Conservation (phyloP, 192 early-diverging fungal species). For the Piromyces sp. region DNA sequence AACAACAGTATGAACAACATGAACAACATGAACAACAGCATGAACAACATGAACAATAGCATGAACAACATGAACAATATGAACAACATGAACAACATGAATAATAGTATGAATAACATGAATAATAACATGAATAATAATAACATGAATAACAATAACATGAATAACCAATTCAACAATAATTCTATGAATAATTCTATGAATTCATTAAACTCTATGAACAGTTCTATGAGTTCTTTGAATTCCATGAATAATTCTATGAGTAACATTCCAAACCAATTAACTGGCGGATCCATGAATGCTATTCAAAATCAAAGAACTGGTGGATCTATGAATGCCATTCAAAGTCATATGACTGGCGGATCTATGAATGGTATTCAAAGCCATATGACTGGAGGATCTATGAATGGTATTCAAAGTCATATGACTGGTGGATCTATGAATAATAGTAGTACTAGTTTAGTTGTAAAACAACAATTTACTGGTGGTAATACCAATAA, state of each 20-base stretch:
- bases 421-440: no score
- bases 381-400: no score
- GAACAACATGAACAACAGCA: not conserved
- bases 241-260: no score
- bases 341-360: not conserved
- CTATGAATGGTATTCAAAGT: no score
- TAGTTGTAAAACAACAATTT: not conserved
- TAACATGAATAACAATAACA: not conserved
- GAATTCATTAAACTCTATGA: no score
- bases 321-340: not conserved
- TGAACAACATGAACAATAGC: not conserved
- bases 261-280: not conserved
- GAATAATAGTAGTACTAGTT: no score
- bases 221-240: no score
- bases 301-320: not conserved
- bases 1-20: not conserved
- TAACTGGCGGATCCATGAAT: not conserved
- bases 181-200: no score
- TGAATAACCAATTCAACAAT: not conserved
- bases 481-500: not conserved
- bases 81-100: not conserved
- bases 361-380: not conserved
- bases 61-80: not conserved
- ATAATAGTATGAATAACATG: no score
- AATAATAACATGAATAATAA: no score